phyloP scores from a whole-genome alignment of 169 alveolate genomes.

The Nephromyces sp. region DNA sequence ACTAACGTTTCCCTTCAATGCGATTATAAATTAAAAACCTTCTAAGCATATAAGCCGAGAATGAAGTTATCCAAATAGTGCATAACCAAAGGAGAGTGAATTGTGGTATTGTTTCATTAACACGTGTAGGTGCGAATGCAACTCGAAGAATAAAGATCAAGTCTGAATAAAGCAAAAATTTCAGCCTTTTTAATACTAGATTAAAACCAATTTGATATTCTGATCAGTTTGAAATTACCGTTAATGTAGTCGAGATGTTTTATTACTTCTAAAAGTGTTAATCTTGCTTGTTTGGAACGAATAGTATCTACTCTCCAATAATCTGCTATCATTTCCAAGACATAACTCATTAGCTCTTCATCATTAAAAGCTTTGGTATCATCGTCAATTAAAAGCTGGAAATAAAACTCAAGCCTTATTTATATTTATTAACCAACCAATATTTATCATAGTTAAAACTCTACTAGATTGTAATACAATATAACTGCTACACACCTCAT shows the following conservation, averaged over 20 bases:
- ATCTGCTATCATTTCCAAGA: neutral
- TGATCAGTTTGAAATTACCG: no score
- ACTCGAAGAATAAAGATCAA: conserved; percentile 15
- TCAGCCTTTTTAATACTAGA: neutral
- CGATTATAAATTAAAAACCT: conserved; percentile 16
- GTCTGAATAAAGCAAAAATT: neutral
- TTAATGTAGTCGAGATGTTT: conserved; percentile 23
- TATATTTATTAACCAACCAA: no score
- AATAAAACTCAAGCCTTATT: no score
- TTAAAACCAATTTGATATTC: no score
- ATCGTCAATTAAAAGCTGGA: no score
- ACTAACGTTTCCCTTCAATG: neutral
- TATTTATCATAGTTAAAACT: no score
- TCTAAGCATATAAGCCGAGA: conserved; percentile 1
- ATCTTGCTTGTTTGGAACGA: conserved; percentile 1
- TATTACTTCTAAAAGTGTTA: conserved; percentile 19
- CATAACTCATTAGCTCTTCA: neutral
- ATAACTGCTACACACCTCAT: no score
- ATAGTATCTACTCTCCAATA: neutral
- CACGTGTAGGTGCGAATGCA: conserved; percentile 8
- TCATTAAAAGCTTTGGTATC: no score
- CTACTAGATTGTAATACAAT: no score
- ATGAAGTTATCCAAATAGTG: conserved; percentile 6
- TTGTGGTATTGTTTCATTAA: conserved; percentile 1
- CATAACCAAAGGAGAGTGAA: conserved; percentile 14